Conservation (phyloP, 352 stramenopile species). For the Stephanocyclus meneghinianus region DNA sequence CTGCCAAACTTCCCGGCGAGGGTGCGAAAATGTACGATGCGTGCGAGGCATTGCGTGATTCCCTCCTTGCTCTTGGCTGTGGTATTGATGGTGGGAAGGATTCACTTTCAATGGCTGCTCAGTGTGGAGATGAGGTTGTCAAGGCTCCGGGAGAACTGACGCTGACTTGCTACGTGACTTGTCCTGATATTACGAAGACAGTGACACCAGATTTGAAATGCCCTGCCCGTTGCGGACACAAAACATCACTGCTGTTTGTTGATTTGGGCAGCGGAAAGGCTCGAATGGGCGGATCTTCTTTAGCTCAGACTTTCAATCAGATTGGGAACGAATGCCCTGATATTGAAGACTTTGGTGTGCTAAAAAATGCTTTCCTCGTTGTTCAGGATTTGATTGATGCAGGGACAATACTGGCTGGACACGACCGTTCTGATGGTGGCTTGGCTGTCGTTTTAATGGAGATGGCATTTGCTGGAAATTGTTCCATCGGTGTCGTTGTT, state of each 20-base stretch:
- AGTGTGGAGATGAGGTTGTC: slow-evolving; percentile 90
- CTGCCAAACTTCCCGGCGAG: slow-evolving; percentile 97
- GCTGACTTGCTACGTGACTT: slow-evolving; percentile 96
- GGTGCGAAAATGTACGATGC: slow-evolving; percentile 98
- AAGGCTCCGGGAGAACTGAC: slow-evolving; percentile 97
- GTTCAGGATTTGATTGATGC: slow-evolving; percentile 91
- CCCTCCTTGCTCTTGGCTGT: slow-evolving; percentile 93
- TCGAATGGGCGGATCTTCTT: slow-evolving; percentile 92
- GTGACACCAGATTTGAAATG: slow-evolving; percentile 96
- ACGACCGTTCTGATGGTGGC: slow-evolving; percentile 98
- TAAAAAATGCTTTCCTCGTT: slow-evolving; percentile 92
- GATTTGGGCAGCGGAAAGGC: slow-evolving; percentile 89
- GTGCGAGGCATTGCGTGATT: slow-evolving; percentile 92
- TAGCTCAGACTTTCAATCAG: slow-evolving; percentile 91
- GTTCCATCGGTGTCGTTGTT: slow-evolving; percentile 91
- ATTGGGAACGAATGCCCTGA: slow-evolving; percentile 84
- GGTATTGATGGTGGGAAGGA: slow-evolving; percentile 99
- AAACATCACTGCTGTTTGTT: slow-evolving; percentile 91
- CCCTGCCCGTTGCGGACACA: slow-evolving; percentile 56
- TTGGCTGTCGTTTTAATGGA: slow-evolving; percentile 93
- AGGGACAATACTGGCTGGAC: slow-evolving; percentile 90
- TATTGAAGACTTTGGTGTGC: slow-evolving; percentile 89
- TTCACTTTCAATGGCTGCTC: slow-evolving; percentile 98
- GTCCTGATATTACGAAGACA: slow-evolving; percentile 94
- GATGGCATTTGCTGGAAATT: slow-evolving; percentile 99